Percentiles rank a stretch among this genome's conserved stretches.
phyloP scores from a whole-genome alignment of 805 yeast genomes.

The Kazachstania taianensis region DNA sequence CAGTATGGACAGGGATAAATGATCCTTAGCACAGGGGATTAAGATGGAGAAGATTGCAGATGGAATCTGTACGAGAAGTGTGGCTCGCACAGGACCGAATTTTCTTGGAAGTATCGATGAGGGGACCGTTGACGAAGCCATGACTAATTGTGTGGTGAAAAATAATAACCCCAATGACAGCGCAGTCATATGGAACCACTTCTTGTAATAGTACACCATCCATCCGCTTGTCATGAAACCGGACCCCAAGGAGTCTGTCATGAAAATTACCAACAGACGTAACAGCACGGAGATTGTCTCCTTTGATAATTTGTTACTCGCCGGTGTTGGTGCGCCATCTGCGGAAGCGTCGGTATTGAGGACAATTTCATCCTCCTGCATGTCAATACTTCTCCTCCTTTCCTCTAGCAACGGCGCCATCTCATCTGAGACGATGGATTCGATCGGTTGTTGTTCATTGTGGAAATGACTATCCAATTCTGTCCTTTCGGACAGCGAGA shows the following conservation, averaged over 20 bases:
- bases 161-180: slow-evolving; percentile 56
- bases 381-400: slow-evolving; percentile 2
- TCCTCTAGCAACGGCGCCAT: slow-evolving; percentile 19
- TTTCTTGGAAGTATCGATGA: slow-evolving; percentile 58
- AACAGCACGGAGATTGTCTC: slow-evolving; percentile 36
- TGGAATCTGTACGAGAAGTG: slow-evolving; percentile 65
- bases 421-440: slow-evolving; percentile 19
- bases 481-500: slow-evolving; percentile 41
- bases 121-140: slow-evolving; percentile 63
- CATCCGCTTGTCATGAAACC: slow-evolving; percentile 87
- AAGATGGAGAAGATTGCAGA: slow-evolving; percentile 54
- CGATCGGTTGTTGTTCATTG: slow-evolving; percentile 8
- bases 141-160: slow-evolving; percentile 50
- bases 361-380: neutral
- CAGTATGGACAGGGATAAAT: slow-evolving; percentile 36
- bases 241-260: slow-evolving; percentile 78
- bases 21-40: slow-evolving; percentile 38
- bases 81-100: slow-evolving; percentile 73
- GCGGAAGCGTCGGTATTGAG: neutral
- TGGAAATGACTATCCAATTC: slow-evolving; percentile 33
- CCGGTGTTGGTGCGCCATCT: neutral
- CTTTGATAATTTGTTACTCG: slow-evolving; percentile 26
- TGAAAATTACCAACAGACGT: slow-evolving; percentile 50
- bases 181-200: slow-evolving; percentile 43
- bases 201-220: slow-evolving; percentile 73